phyloP scores from a whole-genome alignment of 176 grass and related monocot genomes.

The Eragrostis nindensis region DNA sequence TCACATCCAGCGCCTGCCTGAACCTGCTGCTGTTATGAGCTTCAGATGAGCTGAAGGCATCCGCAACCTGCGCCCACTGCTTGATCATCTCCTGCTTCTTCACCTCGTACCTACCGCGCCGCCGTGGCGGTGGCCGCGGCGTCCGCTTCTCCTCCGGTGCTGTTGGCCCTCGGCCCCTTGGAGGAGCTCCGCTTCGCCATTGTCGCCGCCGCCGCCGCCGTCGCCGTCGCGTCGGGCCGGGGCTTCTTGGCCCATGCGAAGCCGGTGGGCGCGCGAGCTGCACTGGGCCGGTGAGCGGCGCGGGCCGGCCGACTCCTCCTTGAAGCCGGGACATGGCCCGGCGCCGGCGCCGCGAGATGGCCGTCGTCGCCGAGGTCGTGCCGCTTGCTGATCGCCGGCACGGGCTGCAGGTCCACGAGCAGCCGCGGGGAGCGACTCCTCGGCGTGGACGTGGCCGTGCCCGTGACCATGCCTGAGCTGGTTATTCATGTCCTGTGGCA shows the following conservation, averaged over 20 bases:
- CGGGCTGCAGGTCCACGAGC: slow-evolving; percentile 52
- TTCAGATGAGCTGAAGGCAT: slow-evolving; percentile 48
- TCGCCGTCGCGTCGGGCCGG: slow-evolving; percentile 15
- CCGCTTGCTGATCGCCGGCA: slow-evolving; percentile 46
- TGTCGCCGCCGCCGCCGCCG: neutral
- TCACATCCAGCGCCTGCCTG: slow-evolving; percentile 39
- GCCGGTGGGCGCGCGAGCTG: slow-evolving; percentile 56
- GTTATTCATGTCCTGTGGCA: slow-evolving; percentile 40
- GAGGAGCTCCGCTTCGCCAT: slow-evolving; percentile 33
- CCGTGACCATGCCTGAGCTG: slow-evolving; percentile 29
- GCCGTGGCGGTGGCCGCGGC: neutral
- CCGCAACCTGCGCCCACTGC: slow-evolving; percentile 72
- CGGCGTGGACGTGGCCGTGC: slow-evolving; percentile 47
- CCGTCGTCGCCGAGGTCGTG: slow-evolving; percentile 5
- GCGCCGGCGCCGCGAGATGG: neutral
- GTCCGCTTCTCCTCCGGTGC: neutral
- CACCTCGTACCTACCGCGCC: slow-evolving; percentile 47
- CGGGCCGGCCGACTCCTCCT: slow-evolving; percentile 40
- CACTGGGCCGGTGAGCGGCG: slow-evolving; percentile 40
- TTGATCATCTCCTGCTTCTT: slow-evolving; percentile 69
- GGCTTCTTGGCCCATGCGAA: slow-evolving; percentile 79
- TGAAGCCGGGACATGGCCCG: slow-evolving; percentile 44
- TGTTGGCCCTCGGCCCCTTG: slow-evolving; percentile 20
- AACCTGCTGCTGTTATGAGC: slow-evolving; percentile 36
- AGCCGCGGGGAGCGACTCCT: slow-evolving; percentile 56